Conservation (phyloP, 1,139 yeast genomes). For the Lodderomyces theae region DNA sequence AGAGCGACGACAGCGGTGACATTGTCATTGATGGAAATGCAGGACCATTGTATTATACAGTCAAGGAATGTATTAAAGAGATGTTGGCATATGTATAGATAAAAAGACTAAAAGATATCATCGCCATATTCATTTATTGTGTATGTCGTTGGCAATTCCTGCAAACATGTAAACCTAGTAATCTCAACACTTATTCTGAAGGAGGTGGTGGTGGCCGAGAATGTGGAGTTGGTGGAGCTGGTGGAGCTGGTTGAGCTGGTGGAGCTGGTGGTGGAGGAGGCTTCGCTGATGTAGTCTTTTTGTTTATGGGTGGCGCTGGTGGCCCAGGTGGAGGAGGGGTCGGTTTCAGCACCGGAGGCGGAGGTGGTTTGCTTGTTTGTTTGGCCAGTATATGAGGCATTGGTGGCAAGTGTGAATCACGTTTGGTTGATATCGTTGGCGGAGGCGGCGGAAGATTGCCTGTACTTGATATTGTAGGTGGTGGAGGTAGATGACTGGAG, state of each 20-base stretch:
- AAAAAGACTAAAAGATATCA: too few relatives aligned
- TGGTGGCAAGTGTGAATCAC: conserved; percentile 1
- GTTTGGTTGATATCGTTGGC: conserved; percentile 16
- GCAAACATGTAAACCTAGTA: too few relatives aligned
- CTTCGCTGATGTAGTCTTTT: conserved; percentile 10
- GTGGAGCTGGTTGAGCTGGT: neutral
- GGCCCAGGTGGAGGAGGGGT: conserved; percentile 22
- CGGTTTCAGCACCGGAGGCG: conserved; percentile 23
- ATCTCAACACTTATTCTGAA: neutral
- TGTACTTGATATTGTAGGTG: conserved; percentile 17
- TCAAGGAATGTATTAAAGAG: conserved; percentile 70
- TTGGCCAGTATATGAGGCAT: conserved; percentile 7
- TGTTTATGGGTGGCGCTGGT: conserved; percentile 14
- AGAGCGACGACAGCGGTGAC: conserved; percentile 65
- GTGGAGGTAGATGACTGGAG: conserved; percentile 12
- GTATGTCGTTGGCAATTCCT: too few relatives aligned
- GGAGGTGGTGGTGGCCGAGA: neutral
- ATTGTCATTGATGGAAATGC: conserved; percentile 81
- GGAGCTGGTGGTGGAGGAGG: conserved; percentile 21
- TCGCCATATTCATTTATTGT: too few relatives aligned
- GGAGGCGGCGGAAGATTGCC: conserved; percentile 19
- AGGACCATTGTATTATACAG: conserved; percentile 73
- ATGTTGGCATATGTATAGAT: conserved; percentile 71
- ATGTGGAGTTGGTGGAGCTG: conserved; percentile 16
- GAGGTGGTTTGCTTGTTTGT: conserved; percentile 20